Base-by-base conservation (phyloP, 2,329 filamentous ascomycete species). In the Lachnellula arida region DNA sequence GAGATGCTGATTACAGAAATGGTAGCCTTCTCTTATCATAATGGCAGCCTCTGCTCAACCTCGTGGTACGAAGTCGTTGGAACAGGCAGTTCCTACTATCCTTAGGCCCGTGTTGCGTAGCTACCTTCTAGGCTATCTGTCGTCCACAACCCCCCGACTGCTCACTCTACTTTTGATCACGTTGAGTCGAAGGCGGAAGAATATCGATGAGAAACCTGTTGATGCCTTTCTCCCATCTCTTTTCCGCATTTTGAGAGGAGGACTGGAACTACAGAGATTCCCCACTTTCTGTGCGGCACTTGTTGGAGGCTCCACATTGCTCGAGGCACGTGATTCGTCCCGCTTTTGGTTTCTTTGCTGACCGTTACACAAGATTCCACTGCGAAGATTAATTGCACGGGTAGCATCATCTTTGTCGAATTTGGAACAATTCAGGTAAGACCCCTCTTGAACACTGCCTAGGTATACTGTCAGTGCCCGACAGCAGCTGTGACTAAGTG, bases 231-330 rank as follows among this genome's bases (percentile, higher is more conserved):
- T 72, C 68, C 49, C 65, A 73, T 64, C 67, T 52, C 53, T 68
- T 1, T 9, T 62, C 39, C 72, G 66, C 44, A 78, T 82, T 55
- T 66, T 85, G 35, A 71, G 70, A 42, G 75, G 75, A 7, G 81
- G 80, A 2, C 70, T 85, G 15, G 79, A 81, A 46, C 71, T 73
- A 54, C 77, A 78, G 57, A 75, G 82, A 8, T 86, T 86, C 64
- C 81, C 84, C 44, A 75, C 81, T 4, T 86, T 86, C 66, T 86
- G 83, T 67, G 83, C 82, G 7, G 73, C 76, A 6, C 70, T 86
- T 9, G 78, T 82, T 40, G 84, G 83, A 35, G 82, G 82, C 40
- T 80, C 78, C 60, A 83, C 81, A 23, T 67, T 86, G n/a, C 67
- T 86, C n/a, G 77, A 84, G 75, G 82, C 80, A 72, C 63, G 75